phyloP scores from a whole-genome alignment of 202 grass and related monocot species.

The Zoysia matrella region DNA sequence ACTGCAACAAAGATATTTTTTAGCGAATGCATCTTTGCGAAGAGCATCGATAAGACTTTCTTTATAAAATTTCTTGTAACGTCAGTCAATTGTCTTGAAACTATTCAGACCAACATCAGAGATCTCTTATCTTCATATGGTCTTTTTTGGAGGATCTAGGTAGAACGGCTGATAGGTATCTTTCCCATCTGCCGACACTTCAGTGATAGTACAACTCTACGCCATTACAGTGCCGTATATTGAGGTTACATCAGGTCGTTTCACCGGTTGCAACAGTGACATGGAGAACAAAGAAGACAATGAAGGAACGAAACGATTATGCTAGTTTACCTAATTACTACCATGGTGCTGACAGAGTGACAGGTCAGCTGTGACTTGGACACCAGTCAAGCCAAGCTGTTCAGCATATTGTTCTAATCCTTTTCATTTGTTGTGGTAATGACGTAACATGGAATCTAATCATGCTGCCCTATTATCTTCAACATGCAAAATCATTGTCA shows the following conservation, averaged over 20 bases:
- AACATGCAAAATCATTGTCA: conserved; percentile 27
- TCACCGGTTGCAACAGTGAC: conserved; percentile 43
- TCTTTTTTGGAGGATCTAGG: conserved; percentile 21
- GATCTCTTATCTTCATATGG: neutral
- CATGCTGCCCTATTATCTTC: conserved; percentile 30
- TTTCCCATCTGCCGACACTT: conserved; percentile 54
- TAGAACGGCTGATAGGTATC: conserved; percentile 29
- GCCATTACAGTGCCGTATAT: conserved; percentile 5
- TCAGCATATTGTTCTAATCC: conserved; percentile 36
- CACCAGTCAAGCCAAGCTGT: conserved; percentile 39
- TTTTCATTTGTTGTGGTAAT: conserved; percentile 36
- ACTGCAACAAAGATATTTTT: conserved; percentile 2
- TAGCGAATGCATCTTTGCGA: neutral
- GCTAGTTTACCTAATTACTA: conserved; percentile 24
- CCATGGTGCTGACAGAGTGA: conserved; percentile 29
- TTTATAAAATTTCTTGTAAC: conserved; percentile 3
- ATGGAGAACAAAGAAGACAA: conserved; percentile 13
- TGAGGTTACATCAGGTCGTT: conserved; percentile 4
- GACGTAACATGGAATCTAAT: conserved; percentile 47
- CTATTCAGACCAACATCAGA: conserved; percentile 8
- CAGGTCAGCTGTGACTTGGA: conserved; percentile 40
- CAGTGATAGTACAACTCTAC: conserved; percentile 10
- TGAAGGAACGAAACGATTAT: conserved; percentile 25
- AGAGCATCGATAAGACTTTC: neutral
- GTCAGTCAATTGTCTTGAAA: conserved; percentile 29